Conservation (phyloP, 768 basidiomycete genomes). For the Tylopilus subfusipes region DNA sequence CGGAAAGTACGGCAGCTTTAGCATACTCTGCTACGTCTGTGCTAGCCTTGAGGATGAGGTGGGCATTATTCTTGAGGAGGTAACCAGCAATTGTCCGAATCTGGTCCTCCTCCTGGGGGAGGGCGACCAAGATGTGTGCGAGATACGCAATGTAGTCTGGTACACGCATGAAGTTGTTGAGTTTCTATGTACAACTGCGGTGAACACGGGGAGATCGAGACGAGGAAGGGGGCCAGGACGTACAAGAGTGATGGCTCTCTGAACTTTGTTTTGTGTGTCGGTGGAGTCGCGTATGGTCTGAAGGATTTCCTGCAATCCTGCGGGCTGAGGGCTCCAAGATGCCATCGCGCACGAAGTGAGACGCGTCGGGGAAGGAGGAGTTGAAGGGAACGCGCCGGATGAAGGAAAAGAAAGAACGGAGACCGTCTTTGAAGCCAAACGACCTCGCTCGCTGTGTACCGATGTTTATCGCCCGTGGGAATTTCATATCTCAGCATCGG, state of each 20-base stretch:
- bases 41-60: conserved; percentile 66
- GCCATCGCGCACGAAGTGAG: conserved; percentile 45
- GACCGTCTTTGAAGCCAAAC: conserved; percentile 11
- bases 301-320: conserved; percentile 88
- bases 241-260: conserved; percentile 82
- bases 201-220: conserved; percentile 21
- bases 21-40: conserved; percentile 68
- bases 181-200: conserved; percentile 53
- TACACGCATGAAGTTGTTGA: conserved; percentile 80
- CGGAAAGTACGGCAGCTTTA: conserved; percentile 71
- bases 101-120: conserved; percentile 83
- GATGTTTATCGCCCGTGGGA: conserved; percentile 36
- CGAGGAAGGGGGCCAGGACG: conserved; percentile 22
- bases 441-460: conserved; percentile 27
- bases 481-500: conserved; percentile 33
- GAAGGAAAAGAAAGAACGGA: conserved; percentile 23
- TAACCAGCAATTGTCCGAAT: conserved; percentile 96
- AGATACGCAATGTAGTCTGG: conserved; percentile 97
- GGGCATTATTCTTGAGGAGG: conserved; percentile 93
- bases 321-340: conserved; percentile 80
- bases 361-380: conserved; percentile 26
- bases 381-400: conserved; percentile 29
- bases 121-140: conserved; percentile 81
- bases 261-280: conserved; percentile 66
- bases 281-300: conserved; percentile 90